Evolutionary conservation across 148 eudicot species (phyloP).

Genomic region (Agrostemma githago): DNA sequence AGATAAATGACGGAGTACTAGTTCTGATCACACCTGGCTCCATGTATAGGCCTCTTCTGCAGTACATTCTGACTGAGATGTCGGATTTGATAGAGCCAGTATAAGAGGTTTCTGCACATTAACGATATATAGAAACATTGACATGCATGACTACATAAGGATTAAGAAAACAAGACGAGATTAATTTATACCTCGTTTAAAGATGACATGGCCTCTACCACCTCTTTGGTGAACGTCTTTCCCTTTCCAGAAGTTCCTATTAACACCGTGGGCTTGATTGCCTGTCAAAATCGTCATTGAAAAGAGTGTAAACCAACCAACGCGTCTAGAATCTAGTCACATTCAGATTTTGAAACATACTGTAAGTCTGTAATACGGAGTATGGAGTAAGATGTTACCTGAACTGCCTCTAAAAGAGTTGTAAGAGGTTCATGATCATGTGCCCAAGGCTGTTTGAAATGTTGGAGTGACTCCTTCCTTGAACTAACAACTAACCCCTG

Average conservation of each 20-base stretch:
- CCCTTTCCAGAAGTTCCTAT: conserved; percentile 95
- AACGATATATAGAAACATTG: too few relatives aligned
- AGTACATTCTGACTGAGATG: conserved; percentile 89
- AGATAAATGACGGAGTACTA: not conserved
- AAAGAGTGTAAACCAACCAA: not conserved
- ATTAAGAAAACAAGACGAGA: conserved; percentile 1
- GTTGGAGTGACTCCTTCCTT: conserved; percentile 75
- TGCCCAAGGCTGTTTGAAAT: conserved; percentile 85
- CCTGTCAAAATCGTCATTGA: conserved; percentile 31
- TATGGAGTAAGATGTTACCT: conserved; percentile 36
- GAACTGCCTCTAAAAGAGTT: conserved; percentile 62
- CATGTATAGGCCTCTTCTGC: conserved; percentile 96
- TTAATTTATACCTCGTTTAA: conserved; percentile 47
- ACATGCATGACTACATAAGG: too few relatives aligned
- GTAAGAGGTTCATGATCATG: conserved; percentile 71
- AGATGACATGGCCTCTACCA: conserved; percentile 77
- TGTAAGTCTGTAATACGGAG: not conserved
- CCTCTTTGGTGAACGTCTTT: conserved; percentile 72
- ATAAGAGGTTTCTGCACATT: conserved; percentile 89
- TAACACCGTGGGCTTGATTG: conserved; percentile 71
- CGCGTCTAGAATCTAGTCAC: not conserved
- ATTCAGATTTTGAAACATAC: not conserved
- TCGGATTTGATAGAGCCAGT: conserved; percentile 89
- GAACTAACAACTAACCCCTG: conserved; percentile 78
- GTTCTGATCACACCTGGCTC: conserved; percentile 51